Base-by-base conservation (phyloP, 768 basidiomycete genomes). In the Strobilomyces echinocephalus region DNA sequence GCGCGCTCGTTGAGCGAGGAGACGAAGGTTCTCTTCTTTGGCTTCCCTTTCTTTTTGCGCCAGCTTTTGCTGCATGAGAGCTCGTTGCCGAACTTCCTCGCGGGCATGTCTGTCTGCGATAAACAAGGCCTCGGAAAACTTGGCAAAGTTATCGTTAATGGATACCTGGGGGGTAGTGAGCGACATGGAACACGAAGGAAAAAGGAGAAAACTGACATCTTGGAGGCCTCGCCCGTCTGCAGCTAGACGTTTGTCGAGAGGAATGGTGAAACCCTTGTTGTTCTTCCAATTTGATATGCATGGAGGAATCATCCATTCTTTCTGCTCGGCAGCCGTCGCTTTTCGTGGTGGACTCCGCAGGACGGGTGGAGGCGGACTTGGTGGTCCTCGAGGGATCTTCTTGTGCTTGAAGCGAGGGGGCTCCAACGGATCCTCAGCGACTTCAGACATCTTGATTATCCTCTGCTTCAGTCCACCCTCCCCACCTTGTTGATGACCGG, bases 221-320 rank as follows among this genome's bases (percentile, higher is more conserved):
- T 99, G 97, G 33, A 99, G 78, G 54, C 97, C 97, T 61, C 95
- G 82, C n/a, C 95, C 95, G 70, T 98, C 97, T 4, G 97, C 95
- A 36, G 97, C 97, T 49, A 99, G 76, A 58, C 95, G 90, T 74
- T 99, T 98, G 68, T 98, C 97, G 33, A 98, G 79, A 35, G 97
- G 95, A 64, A 98, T 97, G 2, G 97, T 98, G 70, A 95, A 99
- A 80, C 97, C 97, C 74, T 98, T 99, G 84, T 98, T 97, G 77
- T 99, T 99, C 77, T 99, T 99, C 97, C 97, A 99, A 73, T 99
- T 99, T 26, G 92, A 95, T 55, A 99, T 97, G 70, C 95, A 98
- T 16, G 97, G 97, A 16, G 97, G 97, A 53, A 99, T 97, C 94
- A 97, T 97, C 97, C 97, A 98, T 65, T 98, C 97, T 74, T 98